Conservation (phyloP, 2,329 filamentous ascomycete genomes). For the Camptophora hylomeconis region DNA sequence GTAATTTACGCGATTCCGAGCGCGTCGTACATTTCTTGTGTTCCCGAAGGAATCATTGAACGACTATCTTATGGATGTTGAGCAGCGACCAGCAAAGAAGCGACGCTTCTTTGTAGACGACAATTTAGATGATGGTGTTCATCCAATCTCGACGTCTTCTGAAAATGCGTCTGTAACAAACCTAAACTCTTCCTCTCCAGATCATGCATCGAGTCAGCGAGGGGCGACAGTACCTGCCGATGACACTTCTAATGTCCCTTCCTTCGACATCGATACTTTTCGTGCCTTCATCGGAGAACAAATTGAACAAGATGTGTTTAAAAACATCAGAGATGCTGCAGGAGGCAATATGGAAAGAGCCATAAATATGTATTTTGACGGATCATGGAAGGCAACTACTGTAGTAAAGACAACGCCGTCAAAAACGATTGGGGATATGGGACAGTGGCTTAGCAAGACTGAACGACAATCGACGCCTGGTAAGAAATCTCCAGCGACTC, state of each 20-base stretch:
- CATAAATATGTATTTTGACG: constrained; percentile 53
- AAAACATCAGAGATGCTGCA: constrained; percentile 36
- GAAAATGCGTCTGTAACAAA: constrained; percentile 18
- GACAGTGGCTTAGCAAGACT: constrained; percentile 9
- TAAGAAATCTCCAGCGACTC: background rate
- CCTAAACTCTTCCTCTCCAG: constrained; percentile 10
- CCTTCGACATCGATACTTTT: constrained; percentile 44
- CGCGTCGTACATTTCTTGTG: too few species aligned
- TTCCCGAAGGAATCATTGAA: too few species aligned
- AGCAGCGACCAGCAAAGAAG: constrained; percentile 47
- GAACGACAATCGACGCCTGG: background rate
- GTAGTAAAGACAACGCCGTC: constrained; percentile 1
- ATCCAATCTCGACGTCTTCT: constrained; percentile 17
- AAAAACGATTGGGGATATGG: constrained; percentile 1
- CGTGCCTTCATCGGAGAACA: constrained; percentile 44
- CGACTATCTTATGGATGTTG: constrained; percentile 25
- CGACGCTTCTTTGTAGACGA: constrained; percentile 52
- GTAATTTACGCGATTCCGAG: background rate
- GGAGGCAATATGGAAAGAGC: constrained; percentile 45
- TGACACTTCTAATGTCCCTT: too few species aligned
- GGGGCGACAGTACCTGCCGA: too few species aligned
- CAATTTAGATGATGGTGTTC: constrained; percentile 23
- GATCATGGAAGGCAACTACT: constrained; percentile 40
- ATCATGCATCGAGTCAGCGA: constrained; percentile 7
- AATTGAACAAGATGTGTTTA: constrained; percentile 31